Conservation (phyloP, 805 yeast genomes). For the Candida sakaeoensis region DNA sequence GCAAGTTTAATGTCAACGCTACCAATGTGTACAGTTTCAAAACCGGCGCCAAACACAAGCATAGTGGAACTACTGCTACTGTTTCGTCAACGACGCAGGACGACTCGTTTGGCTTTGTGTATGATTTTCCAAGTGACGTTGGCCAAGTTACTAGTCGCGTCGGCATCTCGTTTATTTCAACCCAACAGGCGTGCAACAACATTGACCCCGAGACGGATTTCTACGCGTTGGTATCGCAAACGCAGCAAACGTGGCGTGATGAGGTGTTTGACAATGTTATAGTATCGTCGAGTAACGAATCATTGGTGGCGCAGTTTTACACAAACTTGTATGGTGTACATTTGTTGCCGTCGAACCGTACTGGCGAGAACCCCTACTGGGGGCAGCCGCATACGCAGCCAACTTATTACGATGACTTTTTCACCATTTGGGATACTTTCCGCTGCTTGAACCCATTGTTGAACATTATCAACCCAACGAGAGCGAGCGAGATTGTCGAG, state of each 20-base stretch:
- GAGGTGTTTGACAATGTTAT: slow-evolving; percentile 23
- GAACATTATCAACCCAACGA: slow-evolving; percentile 23
- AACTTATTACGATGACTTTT: slow-evolving; percentile 32
- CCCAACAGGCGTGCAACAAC: slow-evolving; percentile 21
- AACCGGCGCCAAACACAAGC: no score
- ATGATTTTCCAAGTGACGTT: slow-evolving; percentile 15
- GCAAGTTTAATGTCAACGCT: slow-evolving; percentile 21
- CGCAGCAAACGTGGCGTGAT: slow-evolving; percentile 17
- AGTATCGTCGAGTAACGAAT: slow-evolving; percentile 11
- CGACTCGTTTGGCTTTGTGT: slow-evolving; percentile 21
- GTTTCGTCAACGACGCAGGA: slow-evolving; percentile 11
- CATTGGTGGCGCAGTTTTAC: slow-evolving; percentile 15
- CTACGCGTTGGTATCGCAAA: slow-evolving; percentile 14
- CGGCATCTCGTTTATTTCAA: slow-evolving; percentile 27
- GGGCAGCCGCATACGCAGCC: slow-evolving; percentile 9
- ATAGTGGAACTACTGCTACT: no score
- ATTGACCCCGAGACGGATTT: slow-evolving; percentile 20
- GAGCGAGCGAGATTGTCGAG: slow-evolving; percentile 25
- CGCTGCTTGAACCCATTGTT: slow-evolving; percentile 29
- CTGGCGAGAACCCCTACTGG: slow-evolving; percentile 31
- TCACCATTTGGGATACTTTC: slow-evolving; percentile 38
- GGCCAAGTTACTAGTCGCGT: slow-evolving; percentile 17
- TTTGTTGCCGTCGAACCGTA: slow-evolving; percentile 27
- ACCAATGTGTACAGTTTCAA: slow-evolving; percentile 13
- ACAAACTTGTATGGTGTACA: slow-evolving; percentile 27